phyloP scores from a whole-genome alignment of 805 yeast species.

The Candida coquimbonensis region DNA sequence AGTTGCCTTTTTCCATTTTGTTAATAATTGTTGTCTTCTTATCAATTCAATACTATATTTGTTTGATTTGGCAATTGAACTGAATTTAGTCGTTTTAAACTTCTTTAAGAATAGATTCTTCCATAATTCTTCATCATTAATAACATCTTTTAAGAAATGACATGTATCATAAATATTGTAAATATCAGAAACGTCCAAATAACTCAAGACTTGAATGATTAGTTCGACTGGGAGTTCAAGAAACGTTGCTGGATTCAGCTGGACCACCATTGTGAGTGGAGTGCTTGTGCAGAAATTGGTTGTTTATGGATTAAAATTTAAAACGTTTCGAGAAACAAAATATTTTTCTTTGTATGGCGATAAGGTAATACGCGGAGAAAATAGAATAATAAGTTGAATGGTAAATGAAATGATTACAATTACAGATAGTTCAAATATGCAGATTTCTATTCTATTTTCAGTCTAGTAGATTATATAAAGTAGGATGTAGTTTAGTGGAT shows the following conservation, averaged over 20 bases:
- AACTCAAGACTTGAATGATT: slow-evolving; percentile 24
- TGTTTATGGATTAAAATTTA: no score
- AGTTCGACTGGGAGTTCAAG: neutral
- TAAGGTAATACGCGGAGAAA: no score
- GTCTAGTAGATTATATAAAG: neutral
- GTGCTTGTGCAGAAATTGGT: no score
- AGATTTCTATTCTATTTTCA: neutral
- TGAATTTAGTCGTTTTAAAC: slow-evolving; percentile 26
- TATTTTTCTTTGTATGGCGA: no score
- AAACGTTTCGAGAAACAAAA: no score
- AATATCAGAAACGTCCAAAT: slow-evolving; percentile 31
- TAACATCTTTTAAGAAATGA: slow-evolving; percentile 21
- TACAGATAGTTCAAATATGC: no score
- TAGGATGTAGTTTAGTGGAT: neutral
- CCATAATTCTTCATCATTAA: slow-evolving; percentile 37
- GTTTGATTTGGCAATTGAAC: slow-evolving; percentile 29
- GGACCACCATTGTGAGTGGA: no score
- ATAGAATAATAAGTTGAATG: no score
- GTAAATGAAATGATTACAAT: no score
- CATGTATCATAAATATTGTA: slow-evolving; percentile 26
- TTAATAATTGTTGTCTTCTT: slow-evolving; percentile 20
- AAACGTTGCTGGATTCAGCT: neutral
- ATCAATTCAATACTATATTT: slow-evolving; percentile 30
- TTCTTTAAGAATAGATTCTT: slow-evolving; percentile 29
- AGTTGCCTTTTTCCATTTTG: slow-evolving; percentile 15